Conservation (phyloP, 179 eudicot species). For the Patellifolia procumbens region DNA sequence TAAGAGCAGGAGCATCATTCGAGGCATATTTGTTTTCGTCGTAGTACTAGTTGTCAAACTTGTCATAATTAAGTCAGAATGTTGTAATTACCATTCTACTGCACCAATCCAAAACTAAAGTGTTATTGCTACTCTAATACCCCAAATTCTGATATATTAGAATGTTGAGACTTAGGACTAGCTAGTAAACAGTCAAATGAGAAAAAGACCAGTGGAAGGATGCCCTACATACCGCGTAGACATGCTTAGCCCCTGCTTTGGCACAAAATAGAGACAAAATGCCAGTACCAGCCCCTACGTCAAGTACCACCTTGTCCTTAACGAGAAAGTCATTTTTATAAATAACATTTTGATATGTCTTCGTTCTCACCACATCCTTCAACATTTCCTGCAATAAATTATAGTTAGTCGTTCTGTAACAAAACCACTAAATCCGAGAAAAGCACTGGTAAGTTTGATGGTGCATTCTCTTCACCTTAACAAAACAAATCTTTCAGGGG, state of each 20-base stretch:
- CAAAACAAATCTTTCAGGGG: too few species aligned
- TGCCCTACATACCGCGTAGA: constrained; percentile 72
- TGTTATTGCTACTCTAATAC: neutral
- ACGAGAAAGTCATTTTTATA: constrained; percentile 74
- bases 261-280: constrained; percentile 96
- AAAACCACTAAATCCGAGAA: neutral
- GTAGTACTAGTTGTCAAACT: neutral
- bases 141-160: neutral
- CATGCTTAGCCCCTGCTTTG: constrained; percentile 98
- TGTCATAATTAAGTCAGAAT: too few species aligned
- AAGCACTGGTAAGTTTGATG: neutral
- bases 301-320: constrained; percentile 93
- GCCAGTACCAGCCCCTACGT: constrained; percentile 99
- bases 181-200: neutral
- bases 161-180: neutral
- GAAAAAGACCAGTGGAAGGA: neutral
- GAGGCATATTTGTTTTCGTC: too few species aligned
- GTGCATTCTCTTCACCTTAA: too few species aligned
- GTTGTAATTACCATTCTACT: neutral
- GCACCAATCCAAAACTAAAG: too few species aligned
- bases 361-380: constrained; percentile 93
- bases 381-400: constrained; percentile 81
- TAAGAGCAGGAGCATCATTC: too few species aligned
- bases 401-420: too few species aligned
- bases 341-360: constrained; percentile 89